Percentiles rank a stretch among this genome's conserved stretches.
Evolutionary conservation across 1,284 basidiomycete species (phyloP).

Genomic region (Trichosporon inkin): DNA sequence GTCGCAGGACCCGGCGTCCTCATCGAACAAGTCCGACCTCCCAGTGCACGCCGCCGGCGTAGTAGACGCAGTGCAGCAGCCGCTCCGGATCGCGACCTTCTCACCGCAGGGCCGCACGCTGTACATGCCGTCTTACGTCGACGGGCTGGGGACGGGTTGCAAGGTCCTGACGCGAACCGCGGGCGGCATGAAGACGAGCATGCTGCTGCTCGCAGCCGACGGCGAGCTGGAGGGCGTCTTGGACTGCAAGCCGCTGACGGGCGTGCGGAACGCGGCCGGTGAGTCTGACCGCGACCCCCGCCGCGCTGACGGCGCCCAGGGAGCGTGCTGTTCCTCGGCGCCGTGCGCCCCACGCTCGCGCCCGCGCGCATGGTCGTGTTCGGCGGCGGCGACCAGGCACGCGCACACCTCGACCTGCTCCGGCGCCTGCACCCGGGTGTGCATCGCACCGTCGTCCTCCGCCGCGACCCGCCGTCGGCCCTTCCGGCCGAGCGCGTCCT

Average conservation of each 20-base stretch:
- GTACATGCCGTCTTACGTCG: slow-evolving; percentile 41
- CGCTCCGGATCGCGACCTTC: neutral
- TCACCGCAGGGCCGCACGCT: slow-evolving; percentile 20
- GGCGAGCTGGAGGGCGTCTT: slow-evolving; percentile 25
- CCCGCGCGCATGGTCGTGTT: slow-evolving; percentile 58
- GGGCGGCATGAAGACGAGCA: slow-evolving; percentile 11
- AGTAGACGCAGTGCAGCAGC: neutral
- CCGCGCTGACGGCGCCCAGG: neutral
- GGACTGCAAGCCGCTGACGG: slow-evolving; percentile 43
- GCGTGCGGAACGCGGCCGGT: neutral
- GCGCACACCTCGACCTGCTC: slow-evolving; percentile 64
- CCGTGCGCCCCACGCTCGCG: neutral
- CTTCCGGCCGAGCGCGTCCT: neutral
- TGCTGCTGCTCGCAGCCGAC: slow-evolving; percentile 34
- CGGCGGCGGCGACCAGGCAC: slow-evolving; percentile 62
- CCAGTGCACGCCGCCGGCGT: neutral
- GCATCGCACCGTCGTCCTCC: neutral
- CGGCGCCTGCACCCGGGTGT: slow-evolving; percentile 57
- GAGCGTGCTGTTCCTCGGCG: neutral
- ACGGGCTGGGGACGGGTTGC: slow-evolving; percentile 67
- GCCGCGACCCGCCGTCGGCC: neutral
- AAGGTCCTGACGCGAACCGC: slow-evolving; percentile 52
- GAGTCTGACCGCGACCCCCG: neutral
- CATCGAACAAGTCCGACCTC: neutral
- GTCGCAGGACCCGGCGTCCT: neutral